Conservation (phyloP, 2,329 filamentous ascomycete species). For the Colletotrichum salicis region DNA sequence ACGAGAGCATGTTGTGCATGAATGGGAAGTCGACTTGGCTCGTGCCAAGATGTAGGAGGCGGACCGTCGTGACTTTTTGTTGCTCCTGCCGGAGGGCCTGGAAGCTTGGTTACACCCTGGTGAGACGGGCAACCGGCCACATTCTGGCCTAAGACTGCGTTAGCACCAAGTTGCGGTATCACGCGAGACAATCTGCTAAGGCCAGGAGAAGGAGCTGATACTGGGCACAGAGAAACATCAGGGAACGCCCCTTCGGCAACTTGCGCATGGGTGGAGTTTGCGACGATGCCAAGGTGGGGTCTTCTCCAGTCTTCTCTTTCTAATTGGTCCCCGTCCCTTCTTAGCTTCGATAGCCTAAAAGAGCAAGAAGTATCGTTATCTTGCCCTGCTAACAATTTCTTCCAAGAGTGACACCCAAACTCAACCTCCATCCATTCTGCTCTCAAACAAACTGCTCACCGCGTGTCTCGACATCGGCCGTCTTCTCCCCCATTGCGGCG, state of each 20-base stretch:
- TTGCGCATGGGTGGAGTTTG: constrained; percentile 25
- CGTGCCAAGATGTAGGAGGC: constrained; percentile 26
- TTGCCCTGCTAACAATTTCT: constrained; percentile 19
- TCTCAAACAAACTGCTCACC: constrained; percentile 34
- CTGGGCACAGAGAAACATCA: neutral
- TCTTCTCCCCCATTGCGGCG: neutral
- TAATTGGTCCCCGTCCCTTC: neutral
- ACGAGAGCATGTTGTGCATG: constrained; percentile 33
- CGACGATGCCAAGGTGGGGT: constrained; percentile 20
- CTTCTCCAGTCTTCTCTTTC: too few relatives aligned
- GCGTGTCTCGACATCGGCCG: neutral
- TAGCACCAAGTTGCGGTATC: neutral
- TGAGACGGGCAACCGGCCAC: neutral
- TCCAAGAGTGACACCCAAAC: constrained; percentile 3
- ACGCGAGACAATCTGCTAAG: constrained; percentile 3
- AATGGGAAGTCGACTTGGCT: constrained; percentile 28
- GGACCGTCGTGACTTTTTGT: constrained; percentile 30
- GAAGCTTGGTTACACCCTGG: constrained; percentile 12
- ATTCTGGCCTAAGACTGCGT: constrained; percentile 2
- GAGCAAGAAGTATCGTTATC: constrained; percentile 17
- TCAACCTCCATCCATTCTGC: constrained; percentile 1
- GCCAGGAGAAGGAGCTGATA: constrained; percentile 2
- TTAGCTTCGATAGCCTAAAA: neutral
- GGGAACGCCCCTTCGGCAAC: constrained; percentile 2
- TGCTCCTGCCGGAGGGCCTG: neutral